These are phyloP conservation scores for Fusarium succisae DNA, from an alignment of 2,329 filamentous ascomycete genomes.

Conservation along the genomic window DNA sequence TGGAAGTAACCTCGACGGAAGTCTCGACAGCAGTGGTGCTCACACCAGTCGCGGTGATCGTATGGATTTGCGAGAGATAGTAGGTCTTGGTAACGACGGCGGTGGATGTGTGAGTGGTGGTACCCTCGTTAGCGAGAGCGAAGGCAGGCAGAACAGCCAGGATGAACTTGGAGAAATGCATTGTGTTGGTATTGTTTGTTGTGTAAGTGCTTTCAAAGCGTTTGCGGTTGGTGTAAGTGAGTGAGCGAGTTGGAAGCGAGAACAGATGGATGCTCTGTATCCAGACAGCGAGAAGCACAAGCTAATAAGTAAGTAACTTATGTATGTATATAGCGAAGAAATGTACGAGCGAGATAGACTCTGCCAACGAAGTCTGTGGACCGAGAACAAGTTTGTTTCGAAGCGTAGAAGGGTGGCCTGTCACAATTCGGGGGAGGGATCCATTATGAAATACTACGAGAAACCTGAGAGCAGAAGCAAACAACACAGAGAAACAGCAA, in stretches of 20 bases:
- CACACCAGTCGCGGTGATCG: conserved; percentile 46
- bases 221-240: conserved; percentile 29
- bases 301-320: conserved; percentile 8
- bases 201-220: conserved; percentile 40
- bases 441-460: conserved; percentile 39
- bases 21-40: conserved; percentile 46
- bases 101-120: conserved; percentile 61
- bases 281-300: conserved; percentile 27
- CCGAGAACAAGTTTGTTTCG: conserved; percentile 37
- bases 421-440: conserved; percentile 25
- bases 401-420: conserved; percentile 32
- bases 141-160: conserved; percentile 63
- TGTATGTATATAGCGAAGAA: conserved; percentile 34
- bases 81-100: conserved; percentile 61
- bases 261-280: conserved; percentile 44
- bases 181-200: conserved; percentile 40
- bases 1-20: conserved; percentile 19
- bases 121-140: conserved; percentile 55
- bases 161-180: conserved; percentile 55
- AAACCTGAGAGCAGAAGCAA: conserved; percentile 19
- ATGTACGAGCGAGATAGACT: conserved; percentile 52
- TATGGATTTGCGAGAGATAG: conserved; percentile 59
- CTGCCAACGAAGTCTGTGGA: conserved; percentile 65
- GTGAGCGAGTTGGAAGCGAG: conserved; percentile 22
- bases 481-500: conserved; percentile 28